A percentile compares a stretch with the other conserved stretches of the same genome.
Conservation (phyloP, 139 green algal species). For the Eudorina sp. region DNA sequence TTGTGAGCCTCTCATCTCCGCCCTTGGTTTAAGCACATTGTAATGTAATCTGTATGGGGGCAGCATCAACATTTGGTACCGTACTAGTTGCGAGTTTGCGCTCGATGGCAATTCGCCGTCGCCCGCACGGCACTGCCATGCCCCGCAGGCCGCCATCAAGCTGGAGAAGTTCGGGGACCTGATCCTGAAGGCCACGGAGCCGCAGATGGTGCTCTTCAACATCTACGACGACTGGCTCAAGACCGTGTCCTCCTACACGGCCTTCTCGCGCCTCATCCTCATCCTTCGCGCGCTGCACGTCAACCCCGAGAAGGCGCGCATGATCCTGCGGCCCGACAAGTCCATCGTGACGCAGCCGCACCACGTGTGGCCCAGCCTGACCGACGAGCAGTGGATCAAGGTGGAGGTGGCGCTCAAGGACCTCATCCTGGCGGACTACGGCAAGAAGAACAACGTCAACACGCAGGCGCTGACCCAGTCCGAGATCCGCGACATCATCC, state of each 20-base stretch:
- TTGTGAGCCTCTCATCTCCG: too few species aligned
- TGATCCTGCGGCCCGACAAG: slow-evolving; percentile 97
- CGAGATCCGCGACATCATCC: slow-evolving; percentile 99
- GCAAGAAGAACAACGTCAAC: slow-evolving; percentile 99
- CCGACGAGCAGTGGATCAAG: slow-evolving; percentile 99
- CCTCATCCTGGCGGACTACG: slow-evolving; percentile 98
- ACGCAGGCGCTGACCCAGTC: slow-evolving; percentile 86
- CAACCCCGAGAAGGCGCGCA: slow-evolving; percentile 98
- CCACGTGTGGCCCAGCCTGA: slow-evolving; percentile 98
- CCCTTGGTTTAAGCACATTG: too few species aligned
- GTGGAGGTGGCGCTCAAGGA: slow-evolving; percentile 97
- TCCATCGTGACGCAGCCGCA: slow-evolving; percentile 96
- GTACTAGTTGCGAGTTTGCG: too few species aligned
- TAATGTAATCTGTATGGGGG: too few species aligned
- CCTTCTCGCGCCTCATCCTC: slow-evolving; percentile 97
- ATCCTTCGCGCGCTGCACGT: slow-evolving; percentile 98
- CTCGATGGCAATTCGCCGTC: too few species aligned
- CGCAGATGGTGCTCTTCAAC: slow-evolving; percentile 99
- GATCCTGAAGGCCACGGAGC: slow-evolving; percentile 94
- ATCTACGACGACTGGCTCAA: slow-evolving; percentile 99
- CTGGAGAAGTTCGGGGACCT: slow-evolving; percentile 99
- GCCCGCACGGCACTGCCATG: too few species aligned
- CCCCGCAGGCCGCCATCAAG: slow-evolving; percentile 90
- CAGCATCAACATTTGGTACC: too few species aligned
- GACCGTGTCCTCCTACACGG: slow-evolving; percentile 97